Percentiles rank a stretch among this genome's conserved stretches.
These are phyloP conservation scores for Alternaria solani DNA, from an alignment of 2,329 filamentous ascomycete genomes.

Conservation along the genomic window DNA sequence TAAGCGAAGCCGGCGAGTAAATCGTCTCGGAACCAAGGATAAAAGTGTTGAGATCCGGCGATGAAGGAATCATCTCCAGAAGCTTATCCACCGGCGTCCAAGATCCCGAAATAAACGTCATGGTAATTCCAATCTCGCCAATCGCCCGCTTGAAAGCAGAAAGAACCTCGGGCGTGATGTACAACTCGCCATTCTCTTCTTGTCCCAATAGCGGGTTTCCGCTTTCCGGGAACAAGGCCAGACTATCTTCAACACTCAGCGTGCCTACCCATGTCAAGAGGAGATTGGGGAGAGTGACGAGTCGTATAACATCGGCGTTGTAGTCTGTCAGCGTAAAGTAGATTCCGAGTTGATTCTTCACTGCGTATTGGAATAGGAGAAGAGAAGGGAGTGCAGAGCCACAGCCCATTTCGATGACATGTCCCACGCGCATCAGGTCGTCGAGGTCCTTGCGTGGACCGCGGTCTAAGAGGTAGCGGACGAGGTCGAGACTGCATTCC, in stretches of 20 bases:
- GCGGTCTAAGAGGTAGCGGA: constrained; percentile 66
- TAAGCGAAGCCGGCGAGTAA: constrained; percentile 76
- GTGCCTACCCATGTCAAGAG: constrained; percentile 68
- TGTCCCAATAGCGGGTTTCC: constrained; percentile 27
- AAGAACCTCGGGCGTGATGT: constrained; percentile 67
- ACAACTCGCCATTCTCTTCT: constrained; percentile 63
- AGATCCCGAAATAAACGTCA: constrained; percentile 76
- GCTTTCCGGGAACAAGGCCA: constrained; percentile 20
- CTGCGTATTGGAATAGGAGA: constrained; percentile 71
- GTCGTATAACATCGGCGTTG: constrained; percentile 77
- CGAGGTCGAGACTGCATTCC: constrained; percentile 84
- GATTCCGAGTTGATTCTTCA: constrained; percentile 59
- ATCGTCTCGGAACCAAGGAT: constrained; percentile 83
- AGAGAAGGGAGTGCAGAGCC: constrained; percentile 78
- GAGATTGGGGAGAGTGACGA: constrained; percentile 82
- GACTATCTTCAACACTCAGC: constrained; percentile 27
- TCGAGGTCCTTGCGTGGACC: constrained; percentile 60
- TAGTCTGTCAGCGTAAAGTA: constrained; percentile 78
- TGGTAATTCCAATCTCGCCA: constrained; percentile 57
- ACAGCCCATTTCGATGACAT: constrained; percentile 73
- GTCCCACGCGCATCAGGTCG: constrained; percentile 58
- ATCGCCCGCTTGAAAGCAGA: constrained; percentile 67
- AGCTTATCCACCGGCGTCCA: constrained; percentile 70
- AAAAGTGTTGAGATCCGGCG: constrained; percentile 51
- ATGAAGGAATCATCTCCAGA: constrained; percentile 62